Evolutionary conservation across 805 yeast species (phyloP).

Genomic region (Yarrowia divulgata): DNA sequence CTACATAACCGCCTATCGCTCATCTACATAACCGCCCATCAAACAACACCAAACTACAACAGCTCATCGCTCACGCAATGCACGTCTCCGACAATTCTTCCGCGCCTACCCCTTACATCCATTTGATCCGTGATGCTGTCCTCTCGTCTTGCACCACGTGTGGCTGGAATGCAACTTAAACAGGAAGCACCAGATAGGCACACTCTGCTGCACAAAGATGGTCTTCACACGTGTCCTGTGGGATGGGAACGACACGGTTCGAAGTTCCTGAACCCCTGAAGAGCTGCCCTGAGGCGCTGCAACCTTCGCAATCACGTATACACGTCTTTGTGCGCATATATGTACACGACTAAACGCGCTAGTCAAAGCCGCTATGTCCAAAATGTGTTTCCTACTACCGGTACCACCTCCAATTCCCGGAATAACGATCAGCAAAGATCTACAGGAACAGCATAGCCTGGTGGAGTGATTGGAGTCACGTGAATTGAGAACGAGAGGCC

Average conservation of each 20-base stretch:
- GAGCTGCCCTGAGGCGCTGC: no score
- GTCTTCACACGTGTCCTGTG: conserved; percentile 2
- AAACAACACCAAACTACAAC: no score
- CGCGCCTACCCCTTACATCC: conserved; percentile 31
- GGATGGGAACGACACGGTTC: no score
- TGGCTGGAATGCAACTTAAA: conserved; percentile 37
- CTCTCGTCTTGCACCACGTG: conserved; percentile 14
- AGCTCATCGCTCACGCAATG: conserved; percentile 5
- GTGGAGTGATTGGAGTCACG: conserved; percentile 5
- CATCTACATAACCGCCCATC: no score
- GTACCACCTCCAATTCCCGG: not conserved
- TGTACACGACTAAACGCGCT: no score
- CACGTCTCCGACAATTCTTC: conserved; percentile 11
- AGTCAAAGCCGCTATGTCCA: no score
- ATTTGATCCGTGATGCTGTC: conserved; percentile 15
- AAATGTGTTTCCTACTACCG: not conserved
- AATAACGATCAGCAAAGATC: conserved; percentile 12
- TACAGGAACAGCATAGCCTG: conserved; percentile 27
- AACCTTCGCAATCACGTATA: no score
- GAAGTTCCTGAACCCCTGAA: no score
- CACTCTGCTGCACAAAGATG: conserved; percentile 1
- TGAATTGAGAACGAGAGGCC: not conserved
- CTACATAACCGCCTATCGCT: no score
- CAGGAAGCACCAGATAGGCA: conserved; percentile 2
- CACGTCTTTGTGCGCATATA: no score